Percentiles rank a stretch among this genome's conserved stretches.
Conservation (phyloP, 2,329 filamentous ascomycete species). For the Cryphonectria nitschkei region DNA sequence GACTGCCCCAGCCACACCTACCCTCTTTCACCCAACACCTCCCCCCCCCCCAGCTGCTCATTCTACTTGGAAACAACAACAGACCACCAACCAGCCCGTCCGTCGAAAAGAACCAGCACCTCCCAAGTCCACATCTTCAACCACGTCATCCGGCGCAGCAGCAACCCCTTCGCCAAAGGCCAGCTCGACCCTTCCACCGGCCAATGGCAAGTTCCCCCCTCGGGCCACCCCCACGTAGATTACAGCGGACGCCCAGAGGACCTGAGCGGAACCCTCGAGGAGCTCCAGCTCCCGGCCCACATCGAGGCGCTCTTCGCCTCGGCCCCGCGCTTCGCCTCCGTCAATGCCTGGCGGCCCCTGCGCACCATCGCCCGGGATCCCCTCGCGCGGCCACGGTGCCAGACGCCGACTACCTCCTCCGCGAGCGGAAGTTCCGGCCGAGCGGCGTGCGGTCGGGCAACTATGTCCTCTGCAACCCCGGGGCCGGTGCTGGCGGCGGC, state of each 20-base stretch:
- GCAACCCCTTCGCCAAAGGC: conserved; percentile 12
- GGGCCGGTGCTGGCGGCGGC: background rate
- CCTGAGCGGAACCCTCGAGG: conserved; percentile 44
- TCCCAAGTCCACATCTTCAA: conserved; percentile 23
- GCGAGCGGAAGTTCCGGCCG: conserved; percentile 39
- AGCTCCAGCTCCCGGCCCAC: conserved; percentile 48
- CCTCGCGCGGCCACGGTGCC: conserved; percentile 42
- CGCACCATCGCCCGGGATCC: conserved; percentile 49
- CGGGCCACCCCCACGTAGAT: conserved; percentile 59
- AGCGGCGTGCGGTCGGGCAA: conserved; percentile 33
- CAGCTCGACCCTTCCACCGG: conserved; percentile 52
- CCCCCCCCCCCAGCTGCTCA: too few relatives aligned
- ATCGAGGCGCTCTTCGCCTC: conserved; percentile 36
- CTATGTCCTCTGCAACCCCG: conserved; percentile 8
- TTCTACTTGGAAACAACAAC: background rate
- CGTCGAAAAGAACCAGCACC: conserved; percentile 21
- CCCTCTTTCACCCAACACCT: background rate
- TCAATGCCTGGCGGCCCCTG: conserved; percentile 51
- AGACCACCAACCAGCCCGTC: background rate
- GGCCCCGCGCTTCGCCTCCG: conserved; percentile 16
- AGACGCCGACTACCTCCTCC: conserved; percentile 43
- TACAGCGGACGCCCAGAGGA: conserved; percentile 54
- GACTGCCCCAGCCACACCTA: background rate
- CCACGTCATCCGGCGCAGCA: conserved; percentile 18
- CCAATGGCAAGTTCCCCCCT: conserved; percentile 45